Conservation (phyloP, 176 grass and related monocot genomes). For the Oryza meyeriana region DNA sequence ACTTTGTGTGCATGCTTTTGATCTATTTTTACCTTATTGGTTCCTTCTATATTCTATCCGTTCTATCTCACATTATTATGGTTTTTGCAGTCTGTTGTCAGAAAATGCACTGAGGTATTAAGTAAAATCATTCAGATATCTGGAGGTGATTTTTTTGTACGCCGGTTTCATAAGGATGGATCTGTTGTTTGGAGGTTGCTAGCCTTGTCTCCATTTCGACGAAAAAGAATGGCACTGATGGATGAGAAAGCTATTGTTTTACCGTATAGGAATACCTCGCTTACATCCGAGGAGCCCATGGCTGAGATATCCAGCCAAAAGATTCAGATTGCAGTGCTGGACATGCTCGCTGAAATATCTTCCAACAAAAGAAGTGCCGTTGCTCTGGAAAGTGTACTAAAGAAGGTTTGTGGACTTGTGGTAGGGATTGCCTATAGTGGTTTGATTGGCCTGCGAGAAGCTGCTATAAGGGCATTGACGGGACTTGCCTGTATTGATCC, state of each 20-base stretch:
- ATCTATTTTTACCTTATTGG: conserved; percentile 21
- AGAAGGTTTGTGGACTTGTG: conserved; percentile 83
- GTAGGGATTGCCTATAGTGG: conserved; percentile 83
- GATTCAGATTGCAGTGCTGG: conserved; percentile 76
- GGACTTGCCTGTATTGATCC: conserved; percentile 72
- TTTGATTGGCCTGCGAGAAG: conserved; percentile 57
- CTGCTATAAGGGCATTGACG: conserved; percentile 61
- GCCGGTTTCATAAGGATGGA: conserved; percentile 85
- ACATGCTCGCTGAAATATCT: conserved; percentile 72
- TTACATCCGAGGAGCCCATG: conserved; percentile 64
- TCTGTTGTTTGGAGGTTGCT: conserved; percentile 71
- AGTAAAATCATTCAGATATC: conserved; percentile 62
- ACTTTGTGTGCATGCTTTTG: not conserved
- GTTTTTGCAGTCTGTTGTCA: conserved; percentile 63
- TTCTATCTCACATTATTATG: conserved; percentile 21
- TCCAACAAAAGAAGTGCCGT: conserved; percentile 56
- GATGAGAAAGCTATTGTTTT: conserved; percentile 75
- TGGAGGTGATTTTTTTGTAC: conserved; percentile 86
- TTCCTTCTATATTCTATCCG: conserved; percentile 29
- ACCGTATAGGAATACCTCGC: conserved; percentile 64
- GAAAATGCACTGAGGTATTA: conserved; percentile 73
- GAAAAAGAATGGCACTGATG: conserved; percentile 41
- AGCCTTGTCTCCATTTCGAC: conserved; percentile 62
- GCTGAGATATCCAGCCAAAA: conserved; percentile 92
- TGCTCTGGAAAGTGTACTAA: conserved; percentile 71